Evolutionary conservation across 2,329 filamentous ascomycete species (phyloP).

Genomic region (Penicillium sp.): DNA sequence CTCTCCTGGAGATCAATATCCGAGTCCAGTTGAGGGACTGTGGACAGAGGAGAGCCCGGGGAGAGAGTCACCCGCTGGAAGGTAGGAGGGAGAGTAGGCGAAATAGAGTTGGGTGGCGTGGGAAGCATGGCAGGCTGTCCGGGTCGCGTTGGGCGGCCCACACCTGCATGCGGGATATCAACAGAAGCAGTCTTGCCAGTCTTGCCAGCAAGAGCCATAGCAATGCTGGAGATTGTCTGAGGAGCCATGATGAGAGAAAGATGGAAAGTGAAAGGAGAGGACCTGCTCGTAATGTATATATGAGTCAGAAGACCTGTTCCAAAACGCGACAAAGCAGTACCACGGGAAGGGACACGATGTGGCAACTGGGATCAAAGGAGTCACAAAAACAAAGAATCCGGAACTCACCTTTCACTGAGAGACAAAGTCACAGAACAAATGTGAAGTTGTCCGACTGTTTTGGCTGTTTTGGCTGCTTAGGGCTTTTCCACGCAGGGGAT

Average conservation of each 20-base stretch:
- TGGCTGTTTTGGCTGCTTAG: constrained; percentile 10
- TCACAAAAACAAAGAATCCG: not conserved
- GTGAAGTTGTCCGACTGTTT: not conserved
- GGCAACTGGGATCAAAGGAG: constrained; percentile 12
- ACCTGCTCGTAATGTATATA: constrained; percentile 15
- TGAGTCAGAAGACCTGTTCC: constrained; percentile 26
- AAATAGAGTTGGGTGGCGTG: constrained; percentile 94
- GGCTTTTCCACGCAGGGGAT: constrained; percentile 19
- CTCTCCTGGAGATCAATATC: constrained; percentile 82
- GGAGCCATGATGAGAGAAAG: constrained; percentile 45
- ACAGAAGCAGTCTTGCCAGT: constrained; percentile 53
- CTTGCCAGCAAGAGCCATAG: constrained; percentile 53
- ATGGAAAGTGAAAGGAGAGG: constrained; percentile 9
- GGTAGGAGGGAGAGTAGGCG: constrained; percentile 78
- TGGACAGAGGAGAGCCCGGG: constrained; percentile 45
- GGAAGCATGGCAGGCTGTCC: constrained; percentile 59
- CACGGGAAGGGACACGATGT: constrained; percentile 15
- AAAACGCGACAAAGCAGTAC: constrained; percentile 19
- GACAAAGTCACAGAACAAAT: constrained; percentile 18
- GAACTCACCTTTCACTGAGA: constrained; percentile 23
- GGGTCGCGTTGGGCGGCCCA: constrained; percentile 34
- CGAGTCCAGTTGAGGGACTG: constrained; percentile 67
- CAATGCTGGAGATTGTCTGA: constrained; percentile 48
- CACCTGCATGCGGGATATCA: constrained; percentile 48
- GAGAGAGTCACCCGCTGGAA: constrained; percentile 58